phyloP scores from a whole-genome alignment of 2,329 filamentous ascomycete species.

The Dissoconium aciculare region DNA sequence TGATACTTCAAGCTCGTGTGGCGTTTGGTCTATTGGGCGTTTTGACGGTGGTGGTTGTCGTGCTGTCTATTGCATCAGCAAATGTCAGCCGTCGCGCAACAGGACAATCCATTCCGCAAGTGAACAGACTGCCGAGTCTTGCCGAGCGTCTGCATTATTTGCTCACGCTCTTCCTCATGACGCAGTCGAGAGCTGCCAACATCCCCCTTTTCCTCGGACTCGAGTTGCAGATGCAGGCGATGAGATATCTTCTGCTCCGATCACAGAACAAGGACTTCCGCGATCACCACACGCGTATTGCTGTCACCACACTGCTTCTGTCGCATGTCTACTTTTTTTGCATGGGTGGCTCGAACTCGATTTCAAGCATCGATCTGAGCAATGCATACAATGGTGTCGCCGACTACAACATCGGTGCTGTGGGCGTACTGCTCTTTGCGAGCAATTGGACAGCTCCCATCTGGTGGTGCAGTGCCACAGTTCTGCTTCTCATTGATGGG shows the following conservation, averaged over 20 bases:
- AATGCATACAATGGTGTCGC: conserved; percentile 87
- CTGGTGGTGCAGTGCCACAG: conserved; percentile 61
- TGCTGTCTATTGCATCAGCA: conserved; percentile 10
- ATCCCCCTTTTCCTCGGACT: conserved; percentile 73
- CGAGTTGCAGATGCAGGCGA: conserved; percentile 36
- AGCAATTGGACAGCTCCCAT: conserved; percentile 86
- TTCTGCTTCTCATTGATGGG: conserved; percentile 30
- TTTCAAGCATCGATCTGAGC: conserved; percentile 87
- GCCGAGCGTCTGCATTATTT: conserved; percentile 43
- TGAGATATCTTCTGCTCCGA: conserved; percentile 13
- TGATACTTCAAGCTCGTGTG: conserved; percentile 24
- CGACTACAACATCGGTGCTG: conserved; percentile 63
- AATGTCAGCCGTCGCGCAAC: conserved; percentile 7
- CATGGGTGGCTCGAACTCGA: conserved; percentile 80
- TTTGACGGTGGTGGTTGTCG: conserved; percentile 18
- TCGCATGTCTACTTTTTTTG: conserved; percentile 80
- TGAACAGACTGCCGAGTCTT: conserved; percentile 13
- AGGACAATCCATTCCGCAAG: conserved; percentile 2
- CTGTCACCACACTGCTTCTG: conserved; percentile 57
- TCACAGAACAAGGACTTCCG: conserved; percentile 1
- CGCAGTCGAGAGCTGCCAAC: conserved; percentile 73
- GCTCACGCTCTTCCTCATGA: conserved; percentile 64
- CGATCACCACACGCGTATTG: conserved; percentile 33
- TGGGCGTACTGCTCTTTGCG: conserved; percentile 70
- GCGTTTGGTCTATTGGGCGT: conserved; percentile 26